Percentiles rank a stretch among this genome's conserved stretches.
Evolutionary conservation across 1,139 yeast species (phyloP).

Genomic region (Hyphopichia burtonii): DNA sequence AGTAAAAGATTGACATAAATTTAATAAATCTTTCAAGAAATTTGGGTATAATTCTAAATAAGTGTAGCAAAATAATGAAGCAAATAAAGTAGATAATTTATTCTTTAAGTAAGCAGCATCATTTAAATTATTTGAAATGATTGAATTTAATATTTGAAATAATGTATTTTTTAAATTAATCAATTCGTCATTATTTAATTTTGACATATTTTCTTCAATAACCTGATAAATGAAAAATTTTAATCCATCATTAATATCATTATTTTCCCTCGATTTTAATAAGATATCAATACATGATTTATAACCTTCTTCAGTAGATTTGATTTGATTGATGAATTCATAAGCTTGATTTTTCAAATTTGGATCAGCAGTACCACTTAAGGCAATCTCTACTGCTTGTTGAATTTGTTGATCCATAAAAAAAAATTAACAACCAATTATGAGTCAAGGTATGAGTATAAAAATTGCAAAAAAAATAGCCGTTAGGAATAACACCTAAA

Average conservation of each 20-base stretch:
- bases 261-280: conserved; percentile 18
- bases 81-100: conserved; percentile 74
- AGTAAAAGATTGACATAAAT: conserved; percentile 22
- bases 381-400: conserved; percentile 91
- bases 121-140: conserved; percentile 27
- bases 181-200: conserved; percentile 47
- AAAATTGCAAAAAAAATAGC: not conserved
- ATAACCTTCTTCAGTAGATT: conserved; percentile 77
- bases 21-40: conserved; percentile 66
- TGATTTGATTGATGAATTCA: conserved; percentile 72
- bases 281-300: conserved; percentile 69
- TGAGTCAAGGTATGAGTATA: not conserved
- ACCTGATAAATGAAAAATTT: conserved; percentile 84
- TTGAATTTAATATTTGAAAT: conserved; percentile 35
- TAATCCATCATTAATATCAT: conserved; percentile 46
- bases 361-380: conserved; percentile 72
- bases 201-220: conserved; percentile 61
- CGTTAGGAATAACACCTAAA: not conserved
- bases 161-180: conserved; percentile 40
- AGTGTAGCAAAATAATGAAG: conserved; percentile 64
- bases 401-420: conserved; percentile 81
- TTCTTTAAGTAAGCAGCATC: conserved; percentile 72
- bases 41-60: conserved; percentile 64
- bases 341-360: conserved; percentile 79
- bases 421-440: not conserved